Conservation (phyloP, 2,329 filamentous ascomycete genomes). For the Penicillium sp. region DNA sequence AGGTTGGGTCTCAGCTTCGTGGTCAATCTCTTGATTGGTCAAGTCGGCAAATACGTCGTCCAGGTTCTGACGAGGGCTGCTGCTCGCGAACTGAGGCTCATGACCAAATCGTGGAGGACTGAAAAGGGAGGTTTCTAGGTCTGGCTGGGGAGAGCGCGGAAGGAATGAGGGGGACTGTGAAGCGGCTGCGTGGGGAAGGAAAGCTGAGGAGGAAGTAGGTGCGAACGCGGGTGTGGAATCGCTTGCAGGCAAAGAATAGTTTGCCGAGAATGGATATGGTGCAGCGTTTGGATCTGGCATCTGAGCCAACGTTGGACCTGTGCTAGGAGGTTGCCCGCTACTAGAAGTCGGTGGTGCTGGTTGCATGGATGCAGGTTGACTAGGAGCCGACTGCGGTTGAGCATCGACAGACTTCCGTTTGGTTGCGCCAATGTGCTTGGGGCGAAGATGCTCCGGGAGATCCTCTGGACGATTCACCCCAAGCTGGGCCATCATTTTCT, state of each 20-base stretch:
- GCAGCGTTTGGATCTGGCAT: slow-evolving; percentile 25
- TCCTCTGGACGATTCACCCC: slow-evolving; percentile 86
- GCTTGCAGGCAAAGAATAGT: slow-evolving; percentile 31
- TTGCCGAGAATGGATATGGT: slow-evolving; percentile 34
- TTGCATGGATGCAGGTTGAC: slow-evolving; percentile 24
- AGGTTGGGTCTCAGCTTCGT: slow-evolving; percentile 25
- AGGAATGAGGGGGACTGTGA: slow-evolving; percentile 34
- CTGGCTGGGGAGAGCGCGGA: slow-evolving; percentile 31
- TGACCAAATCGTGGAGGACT: slow-evolving; percentile 35
- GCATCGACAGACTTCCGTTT: slow-evolving; percentile 62
- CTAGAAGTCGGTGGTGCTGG: slow-evolving; percentile 27
- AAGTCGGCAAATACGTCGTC: slow-evolving; percentile 42
- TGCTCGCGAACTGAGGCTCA: slow-evolving; percentile 26
- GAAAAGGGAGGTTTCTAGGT: slow-evolving; percentile 35
- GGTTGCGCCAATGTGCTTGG: slow-evolving; percentile 61
- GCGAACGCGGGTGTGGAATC: slow-evolving; percentile 34
- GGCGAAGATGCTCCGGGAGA: slow-evolving; percentile 69
- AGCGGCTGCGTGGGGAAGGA: slow-evolving; percentile 30
- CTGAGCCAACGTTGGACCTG: slow-evolving; percentile 28
- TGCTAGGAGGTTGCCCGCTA: slow-evolving; percentile 24
- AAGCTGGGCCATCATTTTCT: slow-evolving; percentile 82
- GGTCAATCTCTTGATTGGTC: slow-evolving; percentile 38
- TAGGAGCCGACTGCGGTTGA: slow-evolving; percentile 12
- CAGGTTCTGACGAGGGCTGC: slow-evolving; percentile 34
- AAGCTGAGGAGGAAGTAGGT: slow-evolving; percentile 29